These are phyloP conservation scores for Metschnikowia chrysomelidarum DNA, from an alignment of 805 yeast species.

Conservation along the genomic window DNA sequence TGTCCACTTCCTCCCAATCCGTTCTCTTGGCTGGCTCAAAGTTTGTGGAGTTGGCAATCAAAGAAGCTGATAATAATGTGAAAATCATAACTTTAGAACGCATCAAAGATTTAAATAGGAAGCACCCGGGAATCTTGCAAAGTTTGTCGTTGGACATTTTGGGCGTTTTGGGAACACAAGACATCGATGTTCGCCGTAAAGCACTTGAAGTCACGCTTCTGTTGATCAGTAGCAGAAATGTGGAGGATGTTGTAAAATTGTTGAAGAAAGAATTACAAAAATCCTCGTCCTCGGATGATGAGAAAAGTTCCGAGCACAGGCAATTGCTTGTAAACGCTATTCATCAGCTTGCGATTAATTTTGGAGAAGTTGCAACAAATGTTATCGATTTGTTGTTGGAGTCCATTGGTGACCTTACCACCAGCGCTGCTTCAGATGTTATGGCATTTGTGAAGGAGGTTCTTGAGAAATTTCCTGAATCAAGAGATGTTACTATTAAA, in stretches of 20 bases:
- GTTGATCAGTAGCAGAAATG: slow-evolving; percentile 81
- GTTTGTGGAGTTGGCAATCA: slow-evolving; percentile 83
- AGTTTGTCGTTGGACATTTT: slow-evolving; percentile 83
- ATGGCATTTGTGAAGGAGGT: slow-evolving; percentile 92
- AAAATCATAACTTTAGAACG: slow-evolving; percentile 89
- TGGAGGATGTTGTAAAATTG: slow-evolving; percentile 88
- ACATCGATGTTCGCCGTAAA: slow-evolving; percentile 84
- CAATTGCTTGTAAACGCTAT: slow-evolving; percentile 85
- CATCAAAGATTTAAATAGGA: slow-evolving; percentile 69
- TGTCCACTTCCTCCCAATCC: slow-evolving; percentile 61
- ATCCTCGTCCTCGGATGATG: slow-evolving; percentile 70
- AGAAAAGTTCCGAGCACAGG: slow-evolving; percentile 81
- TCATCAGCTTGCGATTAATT: slow-evolving; percentile 82
- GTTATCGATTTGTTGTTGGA: slow-evolving; percentile 88
- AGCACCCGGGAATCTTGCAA: slow-evolving; percentile 79
- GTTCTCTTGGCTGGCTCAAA: slow-evolving; percentile 79
- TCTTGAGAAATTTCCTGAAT: slow-evolving; percentile 83
- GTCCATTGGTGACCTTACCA: slow-evolving; percentile 78
- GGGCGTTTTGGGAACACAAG: slow-evolving; percentile 83
- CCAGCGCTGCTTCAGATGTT: slow-evolving; percentile 85
- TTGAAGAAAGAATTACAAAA: slow-evolving; percentile 87
- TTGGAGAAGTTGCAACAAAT: slow-evolving; percentile 86
- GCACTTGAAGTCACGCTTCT: slow-evolving; percentile 83
- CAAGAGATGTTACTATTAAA: slow-evolving; percentile 61
- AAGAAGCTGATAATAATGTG: slow-evolving; percentile 93